Evolutionary conservation across 495 filamentous ascomycete species (phyloP), one percentile per base, ranked within the genome.

Genomic region (Lindgomyces ingoldianus): DNA sequence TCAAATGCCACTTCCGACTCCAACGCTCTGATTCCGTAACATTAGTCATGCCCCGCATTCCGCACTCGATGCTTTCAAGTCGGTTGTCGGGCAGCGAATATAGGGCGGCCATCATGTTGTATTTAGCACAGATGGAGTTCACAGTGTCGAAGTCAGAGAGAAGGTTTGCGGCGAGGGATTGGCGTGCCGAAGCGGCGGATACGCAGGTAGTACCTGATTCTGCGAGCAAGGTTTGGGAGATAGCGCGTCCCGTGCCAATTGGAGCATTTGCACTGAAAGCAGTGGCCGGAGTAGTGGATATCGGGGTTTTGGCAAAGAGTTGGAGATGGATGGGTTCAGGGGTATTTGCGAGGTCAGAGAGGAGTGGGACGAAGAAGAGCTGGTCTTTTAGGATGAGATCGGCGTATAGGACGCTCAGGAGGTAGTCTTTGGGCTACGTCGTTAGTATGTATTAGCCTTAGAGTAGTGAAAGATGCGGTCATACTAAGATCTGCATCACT

Each of bases 371-470:
- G 47, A 66, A 55, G 49, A 41, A 19, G 46, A 66, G 25, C 2
- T 19, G 26, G 33, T 50, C 50, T n/a, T 24, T 4, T 1, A 55
- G 1, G 0, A 48, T n/a, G 16, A 25, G 48, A 44, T 48, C 50
- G 18, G 63, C 48, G 19, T 47, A 60, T 36, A 66, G 54, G 21
- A 60, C 45, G 55, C 56, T 46, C 9, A 66, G 39, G 3, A 60
- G 30, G 57, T 65, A 57, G 54, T 48, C 60, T 63, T 19, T 11
- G 27, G 39, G 25, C 3, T 3, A 19, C n/a, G n/a, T n/a, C n/a
- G 52, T 44, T 33, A 49, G 52, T 36, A 18, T 16, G 3, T 19
- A 21, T 49, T 9, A 11, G 41, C 2, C 33, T 24, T 14, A 46
- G 29, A 14, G 29, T 25, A n/a, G 25, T 9, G 41, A 25, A 16